A percentile compares a stretch with the other conserved stretches of the same genome.
Conservation (phyloP, 441 rosid species). For the Brassica balearica region DNA sequence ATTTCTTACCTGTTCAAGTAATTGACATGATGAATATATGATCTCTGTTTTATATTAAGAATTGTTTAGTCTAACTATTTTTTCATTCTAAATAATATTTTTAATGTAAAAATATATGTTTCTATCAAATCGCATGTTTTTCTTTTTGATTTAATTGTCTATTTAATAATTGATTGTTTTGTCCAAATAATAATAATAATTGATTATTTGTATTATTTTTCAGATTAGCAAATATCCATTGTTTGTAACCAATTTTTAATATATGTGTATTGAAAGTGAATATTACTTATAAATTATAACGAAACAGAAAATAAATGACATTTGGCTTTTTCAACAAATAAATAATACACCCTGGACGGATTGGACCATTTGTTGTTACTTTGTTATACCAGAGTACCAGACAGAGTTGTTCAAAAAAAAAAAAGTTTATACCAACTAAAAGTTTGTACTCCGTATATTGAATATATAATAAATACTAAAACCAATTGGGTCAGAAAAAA, state of each 20-base stretch:
- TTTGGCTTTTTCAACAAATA: not conserved
- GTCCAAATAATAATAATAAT: no score
- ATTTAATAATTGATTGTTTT: no score
- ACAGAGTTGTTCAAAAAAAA: no score
- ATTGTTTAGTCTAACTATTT: not conserved
- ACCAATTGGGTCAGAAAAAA: not conserved
- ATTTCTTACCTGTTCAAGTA: constrained; percentile 52
- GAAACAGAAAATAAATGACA: not conserved
- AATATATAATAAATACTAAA: not conserved
- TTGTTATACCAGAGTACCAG: not conserved
- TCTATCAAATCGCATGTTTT: constrained; percentile 1
- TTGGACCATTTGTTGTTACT: not conserved
- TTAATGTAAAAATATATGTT: not conserved
- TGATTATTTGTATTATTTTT: no score
- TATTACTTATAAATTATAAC: not conserved
- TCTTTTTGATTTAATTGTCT: not conserved
- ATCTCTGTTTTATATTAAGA: not conserved
- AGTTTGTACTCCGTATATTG: no score
- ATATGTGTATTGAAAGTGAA: not conserved
- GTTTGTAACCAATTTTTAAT: not conserved
- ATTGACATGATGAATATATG: not conserved
- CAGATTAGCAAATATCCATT: no score
- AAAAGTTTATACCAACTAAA: no score
- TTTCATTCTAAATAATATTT: not conserved
- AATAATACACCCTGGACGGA: not conserved